Base-by-base conservation (phyloP, 352 stramenopile species). In the Blastocystis sp. region DNA sequence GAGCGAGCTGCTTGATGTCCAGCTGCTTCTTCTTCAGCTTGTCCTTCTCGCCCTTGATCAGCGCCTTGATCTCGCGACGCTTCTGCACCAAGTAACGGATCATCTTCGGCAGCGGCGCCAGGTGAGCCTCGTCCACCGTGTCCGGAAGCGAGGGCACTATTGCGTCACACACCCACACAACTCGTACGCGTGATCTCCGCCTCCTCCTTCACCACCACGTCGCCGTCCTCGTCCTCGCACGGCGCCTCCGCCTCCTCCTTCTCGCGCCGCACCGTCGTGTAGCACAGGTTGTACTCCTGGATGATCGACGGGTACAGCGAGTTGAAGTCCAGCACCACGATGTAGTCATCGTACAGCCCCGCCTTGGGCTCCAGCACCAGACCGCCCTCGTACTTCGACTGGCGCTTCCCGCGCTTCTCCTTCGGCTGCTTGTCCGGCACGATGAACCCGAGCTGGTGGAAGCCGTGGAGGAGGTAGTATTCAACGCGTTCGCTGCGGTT, bases 201-300 rank as follows among this genome's bases (percentile, higher is more conserved):
- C 0, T 92, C 91, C 62, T 95, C 94, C 39, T 62, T 74, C 26
- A 90, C 89, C 6, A 65, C 89, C 50, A 92, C 92, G 61, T 94
- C 92, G 50, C 94, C 91, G 51, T 96, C 94, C 33, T 94, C 90
- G 0, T 90, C 80, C 62, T 94, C 94, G 70, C 93, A 93, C 80
- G 93, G 90, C 62, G 90, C 91, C 50, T 77, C 93, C 70, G 94
- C 94, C 9, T 24, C 90, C 77, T 24, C 62, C 91, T 66, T 91
- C 90, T 41, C 12, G 88, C 91, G 55, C 94, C 98, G 94, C 59
- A 99, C 95, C 0, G 97, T 99, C 10, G 98, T 99, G 90, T 99
- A 99, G 91, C 97, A 99, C 81, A 99, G 95, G 92, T 99, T 99
- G 93, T 99, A 99, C 93, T 99, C 98, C 93, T 99, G 95, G 88